Base-by-base conservation (phyloP, 192 early-diverging fungal species). In the Hyaloraphidium curvatum region DNA sequence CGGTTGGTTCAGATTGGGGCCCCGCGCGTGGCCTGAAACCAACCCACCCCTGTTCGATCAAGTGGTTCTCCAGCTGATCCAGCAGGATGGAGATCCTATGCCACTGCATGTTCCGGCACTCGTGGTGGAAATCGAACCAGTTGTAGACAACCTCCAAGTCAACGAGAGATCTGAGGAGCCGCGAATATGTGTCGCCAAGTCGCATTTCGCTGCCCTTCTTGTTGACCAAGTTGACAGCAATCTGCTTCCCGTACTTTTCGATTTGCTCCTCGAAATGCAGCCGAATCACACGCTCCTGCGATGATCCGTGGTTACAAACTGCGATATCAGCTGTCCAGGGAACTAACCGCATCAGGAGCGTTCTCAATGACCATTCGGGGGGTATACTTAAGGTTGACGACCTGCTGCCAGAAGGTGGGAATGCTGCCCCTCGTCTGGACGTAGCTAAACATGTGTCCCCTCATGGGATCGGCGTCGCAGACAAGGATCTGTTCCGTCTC, bases 81-180 rank as follows among this genome's bases (percentile, higher is more conserved):
- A 92, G 55, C 30, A 98, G 69, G 16, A 89, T 57, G 9, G 79
- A 73, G 48, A 98, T 81, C 26, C 89, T 77, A 65, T 89, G 72
- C 85, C 88, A 98, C 31, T 79, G 76, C 87, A 97, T 91, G 53
- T 91, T 91, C 55, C 82, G 77, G 67, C 91, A 95, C 66, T 98
- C 89, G 30, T 84, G 68, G 62, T 98, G 95, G 63, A 98, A 98
- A 62, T 98, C 95, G 76, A 94, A 98, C 59, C 93, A 87, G 55
- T 69, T 79, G 58, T 98, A 55, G 14, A 27, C 35, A 13, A 78
- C 56, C 28, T 55, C 25, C 2, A 57, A 58, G 29, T 77, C 69
- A 41, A 61, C 62, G 22, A 70, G 52, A 25, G 51, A 22, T 28
- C 70, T 62, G 19, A 89, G 76, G 2, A 75, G 63, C 41, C 76